These are phyloP conservation scores for Brassica rapa DNA, from an alignment of 345 rosid species.

Conservation along the genomic window DNA sequence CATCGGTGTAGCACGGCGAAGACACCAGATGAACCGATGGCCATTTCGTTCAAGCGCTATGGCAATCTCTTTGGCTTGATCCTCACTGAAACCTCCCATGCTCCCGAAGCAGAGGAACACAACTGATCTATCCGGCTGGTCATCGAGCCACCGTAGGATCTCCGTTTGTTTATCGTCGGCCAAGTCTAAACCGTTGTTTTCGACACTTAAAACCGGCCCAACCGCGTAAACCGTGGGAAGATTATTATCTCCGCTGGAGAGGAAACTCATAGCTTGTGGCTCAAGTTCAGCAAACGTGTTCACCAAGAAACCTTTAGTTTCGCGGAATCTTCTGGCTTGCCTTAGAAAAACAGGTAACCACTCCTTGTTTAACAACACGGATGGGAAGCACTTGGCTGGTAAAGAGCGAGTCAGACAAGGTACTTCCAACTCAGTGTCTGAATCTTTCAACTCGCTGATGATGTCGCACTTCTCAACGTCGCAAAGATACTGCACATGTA, in stretches of 20 bases:
- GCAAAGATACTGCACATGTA: conserved; percentile 29
- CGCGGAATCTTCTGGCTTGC: conserved; percentile 20
- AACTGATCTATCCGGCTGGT: conserved; percentile 51
- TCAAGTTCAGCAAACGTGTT: conserved; percentile 55
- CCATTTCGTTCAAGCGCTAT: conserved; percentile 48
- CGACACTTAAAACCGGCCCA: conserved; percentile 53
- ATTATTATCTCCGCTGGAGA: conserved; percentile 11
- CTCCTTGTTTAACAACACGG: background rate
- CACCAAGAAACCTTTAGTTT: conserved; percentile 48
- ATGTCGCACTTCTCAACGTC: conserved; percentile 27
- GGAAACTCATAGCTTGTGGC: conserved; percentile 33
- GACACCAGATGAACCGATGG: conserved; percentile 53
- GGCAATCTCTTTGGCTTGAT: conserved; percentile 52
- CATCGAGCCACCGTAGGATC: conserved; percentile 55
- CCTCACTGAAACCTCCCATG: conserved; percentile 50
- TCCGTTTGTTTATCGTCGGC: background rate
- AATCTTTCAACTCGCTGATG: conserved; percentile 35
- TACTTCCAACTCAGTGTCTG: conserved; percentile 40
- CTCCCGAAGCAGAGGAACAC: conserved; percentile 74
- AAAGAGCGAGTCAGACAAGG: conserved; percentile 42
- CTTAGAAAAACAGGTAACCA: fast-evolving
- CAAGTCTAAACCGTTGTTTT: background rate
- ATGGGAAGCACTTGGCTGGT: conserved; percentile 46
- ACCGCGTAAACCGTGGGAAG: conserved; percentile 46
- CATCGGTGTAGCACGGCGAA: conserved; percentile 31